These are phyloP conservation scores for Chlamydomonas incerta DNA, from an alignment of 139 green algal genomes.

Conservation along the genomic window DNA sequence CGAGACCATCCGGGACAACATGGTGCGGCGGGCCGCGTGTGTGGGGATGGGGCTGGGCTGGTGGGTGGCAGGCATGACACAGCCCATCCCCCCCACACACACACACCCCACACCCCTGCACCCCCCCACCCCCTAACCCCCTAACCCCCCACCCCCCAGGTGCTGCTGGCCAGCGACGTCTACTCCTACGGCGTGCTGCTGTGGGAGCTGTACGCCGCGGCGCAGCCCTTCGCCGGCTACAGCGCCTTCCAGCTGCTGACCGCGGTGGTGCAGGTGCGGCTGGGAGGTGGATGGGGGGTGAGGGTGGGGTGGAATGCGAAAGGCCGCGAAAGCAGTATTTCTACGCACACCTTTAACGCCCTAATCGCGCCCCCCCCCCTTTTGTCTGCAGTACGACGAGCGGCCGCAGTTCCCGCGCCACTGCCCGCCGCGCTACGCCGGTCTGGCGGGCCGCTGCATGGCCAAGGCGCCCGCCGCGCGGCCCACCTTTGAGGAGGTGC, in stretches of 20 bases:
- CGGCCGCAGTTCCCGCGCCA: slow-evolving; percentile 39
- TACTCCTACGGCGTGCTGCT: slow-evolving; percentile 43
- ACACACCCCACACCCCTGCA: too few relatives aligned
- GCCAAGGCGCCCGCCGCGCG: slow-evolving; percentile 6
- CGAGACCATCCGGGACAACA: slow-evolving; percentile 45
- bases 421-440: slow-evolving; percentile 17
- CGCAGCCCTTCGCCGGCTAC: slow-evolving; percentile 44
- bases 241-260: slow-evolving; percentile 38
- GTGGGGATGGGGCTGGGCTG: too few relatives aligned
- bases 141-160: neutral
- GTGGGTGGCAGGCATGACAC: neutral
- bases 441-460: slow-evolving; percentile 37
- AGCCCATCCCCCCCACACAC: neutral
- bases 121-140: neutral
- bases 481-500: slow-evolving; percentile 41
- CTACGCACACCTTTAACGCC: too few relatives aligned
- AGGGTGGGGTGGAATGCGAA: too few relatives aligned
- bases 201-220: slow-evolving; percentile 45
- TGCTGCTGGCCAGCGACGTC: slow-evolving; percentile 24
- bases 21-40: neutral
- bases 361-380: too few relatives aligned
- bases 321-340: slow-evolving; percentile 2
- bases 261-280: slow-evolving; percentile 4
- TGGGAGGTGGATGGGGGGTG: too few relatives aligned
- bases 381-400: slow-evolving; percentile 49